phyloP scores from a whole-genome alignment of 768 basidiomycete species.

The Boletus tomentosulus region DNA sequence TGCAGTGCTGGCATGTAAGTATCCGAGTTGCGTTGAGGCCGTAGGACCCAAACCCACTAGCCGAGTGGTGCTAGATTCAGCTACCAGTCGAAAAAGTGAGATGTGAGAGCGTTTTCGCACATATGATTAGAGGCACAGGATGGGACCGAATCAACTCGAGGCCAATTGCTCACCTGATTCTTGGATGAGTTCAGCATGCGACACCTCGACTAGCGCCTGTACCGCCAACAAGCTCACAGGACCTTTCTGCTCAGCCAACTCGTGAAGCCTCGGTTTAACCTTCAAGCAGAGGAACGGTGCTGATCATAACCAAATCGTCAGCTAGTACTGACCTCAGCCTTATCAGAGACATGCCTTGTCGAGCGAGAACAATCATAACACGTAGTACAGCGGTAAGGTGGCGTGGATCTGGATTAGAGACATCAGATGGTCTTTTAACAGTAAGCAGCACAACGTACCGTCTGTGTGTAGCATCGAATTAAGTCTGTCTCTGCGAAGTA shows the following conservation, averaged over 20 bases:
- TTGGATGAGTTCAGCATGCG: conserved; percentile 3
- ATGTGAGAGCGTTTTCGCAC: background rate
- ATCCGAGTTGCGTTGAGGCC: conserved; percentile 3
- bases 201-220: conserved; percentile 16
- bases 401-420: background rate
- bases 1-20: conserved; percentile 7
- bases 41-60: background rate
- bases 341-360: background rate
- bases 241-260: conserved; percentile 10
- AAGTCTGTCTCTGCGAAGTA: conserved; percentile 3
- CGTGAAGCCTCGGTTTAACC: conserved; percentile 7
- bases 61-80: background rate
- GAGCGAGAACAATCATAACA: conserved; percentile 9
- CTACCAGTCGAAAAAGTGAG: background rate
- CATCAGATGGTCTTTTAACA: background rate
- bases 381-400: conserved; percentile 14
- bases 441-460: background rate
- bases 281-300: conserved; percentile 5
- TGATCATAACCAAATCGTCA: background rate
- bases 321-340: background rate
- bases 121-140: background rate
- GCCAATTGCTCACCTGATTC: conserved; percentile 6
- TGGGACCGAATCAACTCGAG: background rate
- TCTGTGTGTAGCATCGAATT: conserved; percentile 8
- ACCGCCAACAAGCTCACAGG: conserved; percentile 18